Evolutionary conservation across 2,329 filamentous ascomycete genomes (phyloP).

Genomic region (Fusarium burgessii): DNA sequence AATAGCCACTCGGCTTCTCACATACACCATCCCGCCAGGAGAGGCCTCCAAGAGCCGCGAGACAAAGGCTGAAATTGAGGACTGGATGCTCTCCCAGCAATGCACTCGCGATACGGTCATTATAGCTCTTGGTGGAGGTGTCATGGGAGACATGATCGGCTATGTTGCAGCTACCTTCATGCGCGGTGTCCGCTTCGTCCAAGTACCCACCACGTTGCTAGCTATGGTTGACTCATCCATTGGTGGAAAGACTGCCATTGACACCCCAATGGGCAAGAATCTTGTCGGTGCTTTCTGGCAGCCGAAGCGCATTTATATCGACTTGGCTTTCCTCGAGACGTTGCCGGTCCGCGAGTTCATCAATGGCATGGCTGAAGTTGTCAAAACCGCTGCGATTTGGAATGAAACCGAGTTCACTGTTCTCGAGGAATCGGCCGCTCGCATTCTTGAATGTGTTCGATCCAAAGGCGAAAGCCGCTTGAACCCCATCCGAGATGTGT

Average conservation of each 20-base stretch:
- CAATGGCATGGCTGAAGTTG: conserved; percentile 98
- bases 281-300: conserved; percentile 97
- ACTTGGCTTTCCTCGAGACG: conserved; percentile 90
- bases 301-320: conserved; percentile 92
- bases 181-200: conserved; percentile 95
- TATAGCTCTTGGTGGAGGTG: conserved; percentile 92
- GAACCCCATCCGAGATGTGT: conserved; percentile 74
- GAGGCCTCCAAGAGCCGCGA: conserved; percentile 93
- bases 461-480: conserved; percentile 67
- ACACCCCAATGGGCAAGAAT: conserved; percentile 96
- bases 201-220: conserved; percentile 93
- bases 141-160: conserved; percentile 98
- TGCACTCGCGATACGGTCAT: conserved; percentile 96
- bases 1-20: conserved; percentile 75
- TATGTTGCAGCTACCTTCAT: conserved; percentile 99
- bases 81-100: conserved; percentile 93
- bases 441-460: conserved; percentile 69
- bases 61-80: conserved; percentile 95
- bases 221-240: conserved; percentile 99
- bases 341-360: conserved; percentile 92
- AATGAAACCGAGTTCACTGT: conserved; percentile 87
- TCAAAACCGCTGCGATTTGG: conserved; percentile 98
- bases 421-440: conserved; percentile 83
- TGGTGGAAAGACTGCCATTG: conserved; percentile 97
- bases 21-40: conserved; percentile 88